Evolutionary conservation across 345 rosid species (phyloP), one percentile per base, ranked within the genome.

Genomic region (Tarenaya hassleriana): DNA sequence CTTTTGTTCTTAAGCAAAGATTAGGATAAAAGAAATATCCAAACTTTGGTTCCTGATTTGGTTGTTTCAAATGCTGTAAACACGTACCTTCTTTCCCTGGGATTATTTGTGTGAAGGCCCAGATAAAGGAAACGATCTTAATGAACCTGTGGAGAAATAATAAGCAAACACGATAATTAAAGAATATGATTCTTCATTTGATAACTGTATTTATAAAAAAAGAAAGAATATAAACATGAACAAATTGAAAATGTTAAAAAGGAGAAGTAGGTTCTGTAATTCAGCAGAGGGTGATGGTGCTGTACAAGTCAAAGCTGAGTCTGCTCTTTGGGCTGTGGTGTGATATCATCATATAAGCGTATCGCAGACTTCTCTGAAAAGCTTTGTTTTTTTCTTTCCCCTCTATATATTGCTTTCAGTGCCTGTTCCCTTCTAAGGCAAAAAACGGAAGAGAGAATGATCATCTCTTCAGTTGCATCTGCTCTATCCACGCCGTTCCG

Each of bases 291-390:
- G 12, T 24, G 32, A 18, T 16, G 27, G 7, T 44, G 50, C 58
- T 52, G 56, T 58, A 58, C 64, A 66, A 46, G 13, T 17, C 52
- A 34, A 34, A 57, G 34, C 51, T 19, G 44, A 51, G 34, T 16
- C 47, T 44, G 39, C 52, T 17, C 41, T 56, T 33, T 42, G 46
- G 24, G 34, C 51, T 44, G 17, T 62, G 16, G 16, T 50, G 53
- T 41, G 44, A 46, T 62, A 45, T 47, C 29, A 24, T n/a, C n/a
- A n/a, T n/a, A n/a, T 24, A 24, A 24, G 29, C 2, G 29, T 24
- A 24, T 24, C 5, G 29, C 29, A 24, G 29, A 24, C 29, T 24
- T 24, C 29, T 5, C 5, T 5, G 29, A 2, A 5, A 24, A 24
- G 29, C 2, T 24, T 24, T 24, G 2, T 24, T 24, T n/a, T n/a